Evolutionary conservation across 805 yeast genomes (phyloP), one percentile per base, ranked within the genome.

Genomic region (Hanseniaspora pseudoguilliermondii): DNA sequence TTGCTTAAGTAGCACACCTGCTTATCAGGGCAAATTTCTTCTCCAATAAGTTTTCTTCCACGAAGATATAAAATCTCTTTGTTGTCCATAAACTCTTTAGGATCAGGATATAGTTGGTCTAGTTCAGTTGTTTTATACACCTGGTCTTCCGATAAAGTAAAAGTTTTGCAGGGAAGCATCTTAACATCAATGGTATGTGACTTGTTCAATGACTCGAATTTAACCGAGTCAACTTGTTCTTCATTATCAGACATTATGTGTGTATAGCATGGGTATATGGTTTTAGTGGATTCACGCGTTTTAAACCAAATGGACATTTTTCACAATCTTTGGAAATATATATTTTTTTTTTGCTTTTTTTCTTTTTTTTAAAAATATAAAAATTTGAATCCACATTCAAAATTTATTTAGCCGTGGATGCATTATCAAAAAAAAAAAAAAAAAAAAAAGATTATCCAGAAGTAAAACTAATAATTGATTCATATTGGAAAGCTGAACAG

Each of bases 31-130:
- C 35, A 36, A 11, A 65, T 38, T 27, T 53, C 50, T 32, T 62
- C 58, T 2, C 74, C 74, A 6, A 63, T 57, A 2, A 71, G 59
- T 49, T 71, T 71, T 35, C 72, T 60, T 6, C 74, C 74, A 57
- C 74, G 62, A 21, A 71, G 39, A 53, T 69, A 70, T 2, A 66
- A 65, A 0, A 64, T 61, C 4, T 59, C 54, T 25, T 58, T 49
- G 3, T 39, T 34, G 25, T 23, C 16, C 2, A 36, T 9, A 4
- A 3, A 7, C 18, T 47, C 52, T 16, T 16, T 23, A 10, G 47
- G 56, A 6, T 36, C 42, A 5, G 50, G 49, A 9, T 56, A 43
- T 44, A 54, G 34, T 47, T 48, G 57, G 7, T 47, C 57, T 44
- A 60, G 59, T 16, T 57, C 60, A 52, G 64, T 58, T 36, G 60